Conservation (phyloP, 2,329 filamentous ascomycete species). For the Helotiales sp. region DNA sequence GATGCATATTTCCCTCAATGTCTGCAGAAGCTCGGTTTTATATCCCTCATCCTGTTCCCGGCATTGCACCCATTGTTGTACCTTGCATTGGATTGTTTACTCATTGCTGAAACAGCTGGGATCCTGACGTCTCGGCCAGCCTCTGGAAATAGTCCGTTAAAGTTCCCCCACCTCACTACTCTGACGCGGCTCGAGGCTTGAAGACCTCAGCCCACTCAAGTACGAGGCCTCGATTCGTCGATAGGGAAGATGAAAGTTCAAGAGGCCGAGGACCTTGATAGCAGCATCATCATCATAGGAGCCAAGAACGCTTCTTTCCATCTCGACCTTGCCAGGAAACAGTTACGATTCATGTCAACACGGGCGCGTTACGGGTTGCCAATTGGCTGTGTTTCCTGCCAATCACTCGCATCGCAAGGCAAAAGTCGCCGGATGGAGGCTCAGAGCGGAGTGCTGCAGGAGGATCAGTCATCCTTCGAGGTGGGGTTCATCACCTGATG, state of each 20-base stretch:
- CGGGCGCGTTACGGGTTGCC: not conserved
- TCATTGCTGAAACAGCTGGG: not conserved
- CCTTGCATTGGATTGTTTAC: not conserved
- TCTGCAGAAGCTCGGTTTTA: not conserved
- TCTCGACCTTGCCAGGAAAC: not conserved
- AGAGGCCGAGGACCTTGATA: not conserved
- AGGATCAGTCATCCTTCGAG: not conserved
- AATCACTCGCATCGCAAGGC: not conserved
- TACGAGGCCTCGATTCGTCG: not conserved
- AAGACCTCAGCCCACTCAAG: not conserved
- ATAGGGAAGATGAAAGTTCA: not conserved
- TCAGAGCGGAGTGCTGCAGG: not conserved
- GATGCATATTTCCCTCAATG: not conserved
- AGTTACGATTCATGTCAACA: conserved; percentile 2
- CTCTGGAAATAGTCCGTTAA: not conserved
- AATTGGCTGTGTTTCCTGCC: not conserved
- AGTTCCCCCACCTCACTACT: not conserved
- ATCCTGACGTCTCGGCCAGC: not conserved
- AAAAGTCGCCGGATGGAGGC: not conserved
- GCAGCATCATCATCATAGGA: no score
- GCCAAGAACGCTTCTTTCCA: not conserved
- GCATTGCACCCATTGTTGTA: not conserved
- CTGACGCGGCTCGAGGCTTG: conserved; percentile 1
- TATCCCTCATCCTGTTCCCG: not conserved
- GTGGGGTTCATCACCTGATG: not conserved